Evolutionary conservation across 371 early-diverging fungal genomes (phyloP).

Genomic region (Batrachochytrium dendrobatidis): DNA sequence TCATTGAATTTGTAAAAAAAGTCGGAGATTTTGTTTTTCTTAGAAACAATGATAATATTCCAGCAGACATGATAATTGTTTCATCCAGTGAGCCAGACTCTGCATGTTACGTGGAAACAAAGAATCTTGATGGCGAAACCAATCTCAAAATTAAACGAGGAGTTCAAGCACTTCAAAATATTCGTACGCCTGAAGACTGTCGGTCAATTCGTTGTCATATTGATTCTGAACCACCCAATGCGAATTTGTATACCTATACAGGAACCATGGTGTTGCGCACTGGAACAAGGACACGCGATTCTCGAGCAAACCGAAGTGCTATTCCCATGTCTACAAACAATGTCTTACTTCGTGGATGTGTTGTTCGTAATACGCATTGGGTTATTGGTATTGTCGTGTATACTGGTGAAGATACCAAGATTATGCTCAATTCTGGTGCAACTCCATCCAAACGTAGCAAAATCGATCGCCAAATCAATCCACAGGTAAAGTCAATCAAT

Average conservation of each 20-base stretch:
- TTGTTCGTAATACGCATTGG: constrained; percentile 83
- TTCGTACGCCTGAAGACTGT: constrained; percentile 33
- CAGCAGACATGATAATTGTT: constrained; percentile 58
- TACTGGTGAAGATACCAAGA: constrained; percentile 92
- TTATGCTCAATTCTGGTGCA: constrained; percentile 79
- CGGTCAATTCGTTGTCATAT: constrained; percentile 15
- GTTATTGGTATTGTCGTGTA: constrained; percentile 77
- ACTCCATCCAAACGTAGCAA: constrained; percentile 91
- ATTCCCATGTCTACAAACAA: constrained; percentile 22
- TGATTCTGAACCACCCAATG: constrained; percentile 36
- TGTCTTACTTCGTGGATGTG: constrained; percentile 84
- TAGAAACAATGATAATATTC: constrained; percentile 56
- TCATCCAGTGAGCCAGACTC: constrained; percentile 42
- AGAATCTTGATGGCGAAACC: constrained; percentile 58
- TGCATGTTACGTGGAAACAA: constrained; percentile 57
- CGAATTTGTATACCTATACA: constrained; percentile 36
- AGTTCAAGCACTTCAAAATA: constrained; percentile 16
- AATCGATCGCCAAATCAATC: constrained; percentile 91
- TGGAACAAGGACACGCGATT: neutral
- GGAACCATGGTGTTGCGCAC: constrained; percentile 12
- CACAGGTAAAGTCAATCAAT: constrained; percentile 51
- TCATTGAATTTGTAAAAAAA: neutral
- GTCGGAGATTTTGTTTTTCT: constrained; percentile 60
- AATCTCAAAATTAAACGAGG: constrained; percentile 47
- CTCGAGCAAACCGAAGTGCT: neutral